Conservation (phyloP, 2,329 filamentous ascomycete species). For the Teratosphaeria epicoccoides region DNA sequence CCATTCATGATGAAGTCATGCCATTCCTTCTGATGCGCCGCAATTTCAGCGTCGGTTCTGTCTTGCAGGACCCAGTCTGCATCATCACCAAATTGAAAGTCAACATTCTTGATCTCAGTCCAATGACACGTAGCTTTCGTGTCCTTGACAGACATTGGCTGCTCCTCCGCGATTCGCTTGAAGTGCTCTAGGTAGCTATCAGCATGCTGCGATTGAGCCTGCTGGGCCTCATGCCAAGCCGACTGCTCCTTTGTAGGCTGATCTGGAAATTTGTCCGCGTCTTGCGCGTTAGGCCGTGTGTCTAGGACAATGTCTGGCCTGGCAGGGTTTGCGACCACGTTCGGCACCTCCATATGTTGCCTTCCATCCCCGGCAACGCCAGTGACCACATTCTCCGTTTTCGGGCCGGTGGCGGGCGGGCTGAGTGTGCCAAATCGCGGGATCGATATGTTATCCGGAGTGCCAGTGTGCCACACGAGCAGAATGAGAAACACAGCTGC, state of each 20-base stretch:
- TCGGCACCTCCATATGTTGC: not conserved
- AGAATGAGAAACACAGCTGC: not conserved
- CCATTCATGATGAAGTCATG: constrained; percentile 13
- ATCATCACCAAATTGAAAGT: constrained; percentile 4
- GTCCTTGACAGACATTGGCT: not conserved
- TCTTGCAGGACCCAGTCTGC: constrained; percentile 3
- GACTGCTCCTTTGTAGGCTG: not conserved
- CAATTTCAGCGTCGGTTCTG: constrained; percentile 10
- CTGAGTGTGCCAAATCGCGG: not conserved
- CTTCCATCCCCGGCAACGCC: not conserved
- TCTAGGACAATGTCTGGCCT: not conserved
- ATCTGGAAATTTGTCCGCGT: not conserved
- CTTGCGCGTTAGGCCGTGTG: not conserved
- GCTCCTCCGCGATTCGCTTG: not conserved
- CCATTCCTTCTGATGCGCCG: constrained; percentile 10
- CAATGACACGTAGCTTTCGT: constrained; percentile 1
- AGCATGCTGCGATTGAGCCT: not conserved
- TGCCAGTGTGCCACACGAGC: not conserved
- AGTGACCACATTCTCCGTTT: not conserved
- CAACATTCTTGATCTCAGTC: not conserved
- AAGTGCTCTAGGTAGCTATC: not conserved
- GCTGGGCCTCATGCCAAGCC: not conserved
- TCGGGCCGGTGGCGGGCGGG: not conserved
- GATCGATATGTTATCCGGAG: not conserved
- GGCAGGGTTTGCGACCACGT: not conserved